Conservation (phyloP, 2,329 filamentous ascomycete species). For the Alternaria consortialis region DNA sequence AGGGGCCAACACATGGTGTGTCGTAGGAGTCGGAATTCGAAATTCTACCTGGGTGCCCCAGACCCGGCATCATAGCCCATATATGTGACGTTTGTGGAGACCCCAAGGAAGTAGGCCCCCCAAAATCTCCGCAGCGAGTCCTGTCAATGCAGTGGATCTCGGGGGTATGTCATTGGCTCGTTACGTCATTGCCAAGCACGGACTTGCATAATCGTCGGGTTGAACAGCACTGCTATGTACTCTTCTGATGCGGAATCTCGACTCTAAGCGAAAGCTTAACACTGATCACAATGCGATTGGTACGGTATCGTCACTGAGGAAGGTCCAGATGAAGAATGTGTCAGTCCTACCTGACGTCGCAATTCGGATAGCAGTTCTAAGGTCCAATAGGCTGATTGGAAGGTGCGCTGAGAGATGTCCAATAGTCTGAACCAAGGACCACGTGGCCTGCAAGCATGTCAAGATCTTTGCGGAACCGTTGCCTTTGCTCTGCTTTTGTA, state of each 20-base stretch:
- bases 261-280: too few relatives aligned
- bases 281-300: background rate
- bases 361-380: background rate
- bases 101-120: background rate
- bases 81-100: background rate
- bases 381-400: background rate
- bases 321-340: background rate
- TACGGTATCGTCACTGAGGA: background rate
- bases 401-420: background rate
- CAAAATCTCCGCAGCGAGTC: background rate
- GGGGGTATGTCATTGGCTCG: background rate
- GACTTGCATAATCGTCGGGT: background rate
- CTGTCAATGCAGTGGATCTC: background rate
- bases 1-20: constrained; percentile 7
- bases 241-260: background rate
- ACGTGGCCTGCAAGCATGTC: background rate
- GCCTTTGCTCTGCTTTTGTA: background rate
- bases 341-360: background rate
- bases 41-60: background rate
- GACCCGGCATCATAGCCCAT: background rate
- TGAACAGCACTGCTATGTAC: background rate
- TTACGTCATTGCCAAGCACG: background rate
- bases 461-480: background rate
- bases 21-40: background rate
- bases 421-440: background rate